Evolutionary conservation across 371 early-diverging fungal species (phyloP), one percentile per base, ranked within the genome.

Genomic region (Syncephalis plumigaleata): DNA sequence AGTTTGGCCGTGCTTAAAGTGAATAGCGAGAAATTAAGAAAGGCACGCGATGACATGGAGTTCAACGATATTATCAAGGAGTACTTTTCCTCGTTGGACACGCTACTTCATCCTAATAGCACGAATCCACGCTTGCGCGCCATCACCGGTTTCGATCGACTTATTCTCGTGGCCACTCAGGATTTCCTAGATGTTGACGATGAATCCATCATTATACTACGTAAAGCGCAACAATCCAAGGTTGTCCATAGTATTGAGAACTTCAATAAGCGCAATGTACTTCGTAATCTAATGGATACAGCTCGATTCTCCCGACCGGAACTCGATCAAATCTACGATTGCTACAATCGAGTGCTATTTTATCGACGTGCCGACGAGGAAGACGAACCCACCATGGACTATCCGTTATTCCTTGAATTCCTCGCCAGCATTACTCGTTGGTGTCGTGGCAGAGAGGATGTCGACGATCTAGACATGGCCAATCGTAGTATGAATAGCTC

Each of bases 161-260:
- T 97, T 20, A 73, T 97, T 65, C 57, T 81, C 47, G 81, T 89
- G 11, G 95, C 98, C 0, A 89, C 84, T 57, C 78, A 82, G 42
- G 96, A 95, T 49, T 97, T 94, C 58, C 74, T 82, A 23, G 64
- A 58, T 36, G 73, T 97, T 2, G 86, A 87, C 2, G 73, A 80
- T 26, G 81, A 79, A 9, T 56, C 69, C 51, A 75, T 97, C 21
- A 64, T 71, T 4, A 90, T 90, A 44, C 63, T 92, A 46, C 73
- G 98, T 31, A 80, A 84, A 44, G 71, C 77, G n/a, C 79, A 82
- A 57, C 91, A 91, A 63, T 74, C 92, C 49, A 87, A 87, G 54
- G 89, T 95, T 9, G 87, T 90, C n/a, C 93, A 94, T 50, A 84
- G 86, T 17, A 81, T 97, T 52, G 91, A 91, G 60, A 77, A 79